Base-by-base conservation (phyloP, 768 basidiomycete species). In the Pleurotus citrinopileatus region DNA sequence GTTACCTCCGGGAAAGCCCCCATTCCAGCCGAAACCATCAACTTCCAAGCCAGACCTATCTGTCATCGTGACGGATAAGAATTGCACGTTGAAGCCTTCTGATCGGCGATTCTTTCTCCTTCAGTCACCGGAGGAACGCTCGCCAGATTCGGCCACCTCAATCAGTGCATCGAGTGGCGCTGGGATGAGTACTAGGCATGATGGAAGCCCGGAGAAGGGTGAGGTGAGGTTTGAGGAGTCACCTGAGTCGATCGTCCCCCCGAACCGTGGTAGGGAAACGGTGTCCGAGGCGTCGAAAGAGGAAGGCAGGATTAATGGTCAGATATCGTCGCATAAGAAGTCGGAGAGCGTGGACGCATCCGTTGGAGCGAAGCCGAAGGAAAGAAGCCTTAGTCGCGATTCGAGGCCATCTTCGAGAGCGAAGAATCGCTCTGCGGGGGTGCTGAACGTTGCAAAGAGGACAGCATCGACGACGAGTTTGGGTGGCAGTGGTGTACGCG, bases 91-190 rank as follows among this genome's bases (percentile, higher is more conserved):
- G 34, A 56, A 56, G 48, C 43, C 58, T n/a, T 53, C 55, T 9
- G 58, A 56, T 50, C 51, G 52, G 27, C 55, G 43, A 29, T 59
- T 59, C 50, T 59, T 59, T 42, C 37, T 59, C 20, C 32, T 52
- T 27, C 55, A 59, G 28, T 58, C 54, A 2, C 58, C 58, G 23
- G 52, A 42, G 36, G 54, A 55, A 32, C 9, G 38, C 13, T 40
- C 47, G 50, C 48, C 48, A n/a, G 52, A 36, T 38, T 44, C 54
- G 10, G 46, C 37, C 3, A 38, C 22, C 3, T 42, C 54, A 15
- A 26, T 19, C 6, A 34, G 38, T 20, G 25, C 20, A 7, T 37
- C 52, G 20, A 28, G 52, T 20, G 25, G 36, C 13, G 22, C 19
- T 13, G 2, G 1, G 3, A 25, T 20, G 44, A 26, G 32, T 40